These are phyloP conservation scores for Epichloe coenophiala DNA, from an alignment of 2,329 filamentous ascomycete species.

Conservation along the genomic window DNA sequence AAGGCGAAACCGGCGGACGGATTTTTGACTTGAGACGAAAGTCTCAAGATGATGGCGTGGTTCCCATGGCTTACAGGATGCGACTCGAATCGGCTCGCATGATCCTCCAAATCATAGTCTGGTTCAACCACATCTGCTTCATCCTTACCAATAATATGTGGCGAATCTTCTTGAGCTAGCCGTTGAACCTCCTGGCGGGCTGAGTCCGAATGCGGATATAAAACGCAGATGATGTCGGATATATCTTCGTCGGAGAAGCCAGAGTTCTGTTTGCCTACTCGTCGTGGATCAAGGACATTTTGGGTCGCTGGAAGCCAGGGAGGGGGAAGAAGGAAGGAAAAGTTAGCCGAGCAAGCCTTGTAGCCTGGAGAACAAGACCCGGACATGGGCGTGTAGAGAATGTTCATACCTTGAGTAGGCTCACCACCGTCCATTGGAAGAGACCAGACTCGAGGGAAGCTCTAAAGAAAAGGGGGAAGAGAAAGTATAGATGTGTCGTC, in stretches of 20 bases:
- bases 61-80: slow-evolving; percentile 34
- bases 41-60: slow-evolving; percentile 64
- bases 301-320: slow-evolving; percentile 9
- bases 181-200: slow-evolving; percentile 57
- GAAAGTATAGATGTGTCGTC: not conserved
- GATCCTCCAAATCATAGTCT: slow-evolving; percentile 37
- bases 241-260: slow-evolving; percentile 73
- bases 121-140: slow-evolving; percentile 36
- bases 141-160: slow-evolving; percentile 35
- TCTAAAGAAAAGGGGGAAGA: not conserved
- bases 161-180: slow-evolving; percentile 33
- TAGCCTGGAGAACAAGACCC: not conserved
- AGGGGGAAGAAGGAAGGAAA: not conserved
- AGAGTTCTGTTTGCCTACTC: slow-evolving; percentile 66
- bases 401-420: slow-evolving; percentile 26
- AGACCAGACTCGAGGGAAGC: slow-evolving; percentile 10
- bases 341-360: not conserved
- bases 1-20: slow-evolving; percentile 68
- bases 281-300: slow-evolving; percentile 60
- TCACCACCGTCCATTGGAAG: slow-evolving; percentile 31
- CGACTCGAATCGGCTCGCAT: slow-evolving; percentile 30
- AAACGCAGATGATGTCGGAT: slow-evolving; percentile 76
- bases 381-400: not conserved
- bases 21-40: slow-evolving; percentile 61
- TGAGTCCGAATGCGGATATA: slow-evolving; percentile 63